Evolutionary conservation across 495 filamentous ascomycete genomes (phyloP), one percentile per base, ranked within the genome.

Genomic region (Xylaria longipes): DNA sequence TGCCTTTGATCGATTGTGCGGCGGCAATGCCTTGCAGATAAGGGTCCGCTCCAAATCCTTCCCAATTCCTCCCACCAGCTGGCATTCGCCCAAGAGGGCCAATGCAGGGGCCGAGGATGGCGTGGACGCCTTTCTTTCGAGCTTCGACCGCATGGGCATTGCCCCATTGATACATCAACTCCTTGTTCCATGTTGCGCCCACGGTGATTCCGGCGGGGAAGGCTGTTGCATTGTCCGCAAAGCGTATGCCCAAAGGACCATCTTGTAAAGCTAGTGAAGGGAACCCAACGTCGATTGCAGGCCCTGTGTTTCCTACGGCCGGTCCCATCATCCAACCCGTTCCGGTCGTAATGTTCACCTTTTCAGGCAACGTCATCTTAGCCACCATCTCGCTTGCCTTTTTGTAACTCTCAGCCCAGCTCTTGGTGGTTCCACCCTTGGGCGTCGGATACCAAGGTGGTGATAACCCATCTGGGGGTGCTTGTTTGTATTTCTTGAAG

Each of bases 261-360:
- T 99, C 95, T 77, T 99, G 95, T 43, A 98, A 85, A 77, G 94
- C 94, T 0, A 98, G 84, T 14, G 91, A 89, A 0, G 96, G 96
- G 76, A 98, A 98, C 25, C 89, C 88, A 22, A 94, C 90, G 60
- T 85, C 72, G 9, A 87, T 80, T 1, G 92, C 92, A 39, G 91
- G 87, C 1, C 87, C 93, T 8, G 94, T 97, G 79, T 97, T 97
- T 22, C 95, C 96, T 6, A 98, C 94, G 68, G 94, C 96, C 60
- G 94, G 84, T 0, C 91, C 94, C 91, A 95, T 95, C 78, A 87
- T 83, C 95, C 95, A 98, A 9, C 96, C 95, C 0, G 90, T 94
- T 0, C 95, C 95, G 0, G 95, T 97, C 0, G 96, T 98, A 73
- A 98, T 85, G 79, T 98, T 98, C 67, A 99, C 92, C 79, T 98